Conservation (phyloP, 345 rosid species). For the Salix purpurea region DNA sequence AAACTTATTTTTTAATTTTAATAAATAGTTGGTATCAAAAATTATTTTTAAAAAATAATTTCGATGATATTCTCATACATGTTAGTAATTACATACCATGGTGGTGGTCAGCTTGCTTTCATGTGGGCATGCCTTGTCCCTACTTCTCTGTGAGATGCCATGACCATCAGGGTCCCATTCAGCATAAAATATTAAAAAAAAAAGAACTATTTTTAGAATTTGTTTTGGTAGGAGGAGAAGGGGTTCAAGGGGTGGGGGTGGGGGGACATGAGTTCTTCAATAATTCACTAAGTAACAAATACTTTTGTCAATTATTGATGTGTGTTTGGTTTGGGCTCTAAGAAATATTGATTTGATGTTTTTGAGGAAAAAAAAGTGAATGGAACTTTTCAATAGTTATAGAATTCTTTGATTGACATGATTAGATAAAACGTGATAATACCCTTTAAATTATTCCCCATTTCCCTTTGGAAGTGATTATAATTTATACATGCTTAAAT, state of each 20-base stretch:
- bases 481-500: no score
- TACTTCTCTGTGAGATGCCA: conserved; percentile 20
- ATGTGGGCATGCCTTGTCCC: neutral
- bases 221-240: neutral
- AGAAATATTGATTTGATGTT: neutral
- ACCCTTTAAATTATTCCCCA: no score
- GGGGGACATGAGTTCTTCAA: conserved; percentile 13
- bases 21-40: no score
- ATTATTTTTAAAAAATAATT: no score
- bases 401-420: no score
- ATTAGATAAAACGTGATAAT: no score
- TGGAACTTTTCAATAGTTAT: neutral
- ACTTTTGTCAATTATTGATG: conserved; percentile 20
- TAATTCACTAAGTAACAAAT: conserved; percentile 18
- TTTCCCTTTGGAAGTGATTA: no score
- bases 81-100: no score
- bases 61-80: no score
- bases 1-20: no score
- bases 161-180: conserved; percentile 1
- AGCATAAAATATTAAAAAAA: neutral
- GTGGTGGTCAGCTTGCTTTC: no score
- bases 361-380: neutral
- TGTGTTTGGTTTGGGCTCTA: neutral
- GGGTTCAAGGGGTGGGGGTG: neutral
- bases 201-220: no score